These are phyloP conservation scores for Vanrija humicola DNA, from an alignment of 1,284 basidiomycete genomes.

Conservation along the genomic window DNA sequence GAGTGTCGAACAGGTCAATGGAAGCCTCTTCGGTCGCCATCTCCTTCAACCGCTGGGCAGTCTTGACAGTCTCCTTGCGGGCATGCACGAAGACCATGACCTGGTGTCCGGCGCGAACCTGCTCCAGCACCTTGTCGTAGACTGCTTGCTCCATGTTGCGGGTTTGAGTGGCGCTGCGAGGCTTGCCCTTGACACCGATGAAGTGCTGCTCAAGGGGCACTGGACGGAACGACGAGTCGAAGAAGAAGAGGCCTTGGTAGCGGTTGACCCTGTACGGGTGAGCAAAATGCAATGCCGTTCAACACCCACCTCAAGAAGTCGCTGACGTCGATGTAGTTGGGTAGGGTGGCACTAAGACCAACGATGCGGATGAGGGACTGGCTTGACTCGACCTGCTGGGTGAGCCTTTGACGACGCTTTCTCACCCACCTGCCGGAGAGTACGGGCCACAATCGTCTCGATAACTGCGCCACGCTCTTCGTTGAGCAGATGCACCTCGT, in stretches of 20 bases:
- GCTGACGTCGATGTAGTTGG: conserved; percentile 95
- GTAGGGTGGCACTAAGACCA: conserved; percentile 94
- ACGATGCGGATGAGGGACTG: conserved; percentile 98
- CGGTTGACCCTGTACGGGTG: conserved; percentile 68
- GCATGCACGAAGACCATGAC: conserved; percentile 99
- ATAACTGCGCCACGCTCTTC: conserved; percentile 98
- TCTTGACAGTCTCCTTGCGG: conserved; percentile 95
- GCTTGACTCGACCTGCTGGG: conserved; percentile 78
- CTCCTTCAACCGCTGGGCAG: conserved; percentile 80
- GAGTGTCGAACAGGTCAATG: conserved; percentile 71
- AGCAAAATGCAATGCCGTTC: not conserved
- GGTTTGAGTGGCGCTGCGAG: conserved; percentile 67
- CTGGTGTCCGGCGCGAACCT: conserved; percentile 86
- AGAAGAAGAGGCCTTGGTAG: conserved; percentile 92
- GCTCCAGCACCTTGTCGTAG: conserved; percentile 72
- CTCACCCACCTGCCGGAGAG: conserved; percentile 72
- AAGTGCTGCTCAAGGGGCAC: conserved; percentile 98
- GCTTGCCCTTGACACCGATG: conserved; percentile 90
- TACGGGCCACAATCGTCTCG: conserved; percentile 96
- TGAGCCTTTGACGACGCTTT: not conserved
- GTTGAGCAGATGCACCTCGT: conserved; percentile 95
- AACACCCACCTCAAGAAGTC: conserved; percentile 75
- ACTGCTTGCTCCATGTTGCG: conserved; percentile 86
- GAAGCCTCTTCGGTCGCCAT: conserved; percentile 69
- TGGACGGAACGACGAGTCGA: conserved; percentile 95